Evolutionary conservation across 768 basidiomycete genomes (phyloP), one percentile per base, ranked within the genome.

Genomic region (Trametes villosa): DNA sequence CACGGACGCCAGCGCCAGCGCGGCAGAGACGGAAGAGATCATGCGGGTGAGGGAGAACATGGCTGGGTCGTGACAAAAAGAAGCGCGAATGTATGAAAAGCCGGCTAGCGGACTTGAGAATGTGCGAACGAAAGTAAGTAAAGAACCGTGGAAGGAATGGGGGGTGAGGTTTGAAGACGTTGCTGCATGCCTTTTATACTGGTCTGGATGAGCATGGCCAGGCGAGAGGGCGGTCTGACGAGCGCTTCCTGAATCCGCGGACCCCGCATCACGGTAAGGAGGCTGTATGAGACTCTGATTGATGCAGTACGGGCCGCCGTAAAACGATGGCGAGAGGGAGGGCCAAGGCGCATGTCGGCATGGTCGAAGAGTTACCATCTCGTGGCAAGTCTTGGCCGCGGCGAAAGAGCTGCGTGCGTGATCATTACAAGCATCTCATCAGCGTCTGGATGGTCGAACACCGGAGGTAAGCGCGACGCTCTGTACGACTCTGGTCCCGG

Each of bases 1-100:
- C 48, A 51, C 49, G 30, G 57, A 58, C 36, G 57, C 49, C 57
- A 58, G 47, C 57, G 57, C 57, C 38, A 58, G 57, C 57, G 57
- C 57, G 40, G 49, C 57, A 29, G 57, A 58, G 49, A 58, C 57
- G 48, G 57, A 58, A 31, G 49, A 15, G 48, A 58, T 58, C 57
- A 58, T 50, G 57, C 49, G 57, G 48, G 57, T 41, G 56, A 47
- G 48, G 56, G 57, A 58, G 57, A 51, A 58, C 57, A 58, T 58
- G 44, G 38, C 57, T 51, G 27, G 48, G 41, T 38, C 53, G 41
- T 55, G 41, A 47, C 45, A n/a, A 44, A n/a, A 41, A n/a, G n/a
- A 36, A 33, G 30, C 53, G 40, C 9, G 41, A 38, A 57, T 44
- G 56, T 57, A 57, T 24, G 22, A 22, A 57, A 57, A 57, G 56